Percentiles rank a stretch among this genome's conserved stretches.
phyloP scores from a whole-genome alignment of 1,284 basidiomycete species.

The Porodaedalea pini region DNA sequence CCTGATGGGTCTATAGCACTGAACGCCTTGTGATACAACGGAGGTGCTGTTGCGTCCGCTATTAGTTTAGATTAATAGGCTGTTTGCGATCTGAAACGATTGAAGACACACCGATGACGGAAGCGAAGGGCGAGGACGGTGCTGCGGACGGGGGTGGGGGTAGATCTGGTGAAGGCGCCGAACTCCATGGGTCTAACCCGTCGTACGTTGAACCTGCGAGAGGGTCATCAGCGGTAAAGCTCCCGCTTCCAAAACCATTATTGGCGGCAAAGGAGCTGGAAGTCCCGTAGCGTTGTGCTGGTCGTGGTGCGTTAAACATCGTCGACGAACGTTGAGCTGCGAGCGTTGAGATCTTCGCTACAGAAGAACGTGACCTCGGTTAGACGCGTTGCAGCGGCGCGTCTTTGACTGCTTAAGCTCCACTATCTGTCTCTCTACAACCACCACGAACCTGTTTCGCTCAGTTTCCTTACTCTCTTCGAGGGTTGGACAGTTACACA shows the following conservation, averaged over 20 bases:
- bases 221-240: slow-evolving; percentile 74
- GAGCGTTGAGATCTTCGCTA: neutral
- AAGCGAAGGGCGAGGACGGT: slow-evolving; percentile 52
- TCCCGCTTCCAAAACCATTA: slow-evolving; percentile 56
- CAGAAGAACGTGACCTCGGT: neutral
- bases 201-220: slow-evolving; percentile 73
- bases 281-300: slow-evolving; percentile 59
- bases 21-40: slow-evolving; percentile 72
- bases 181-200: slow-evolving; percentile 85
- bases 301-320: slow-evolving; percentile 79
- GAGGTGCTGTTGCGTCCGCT: slow-evolving; percentile 79
- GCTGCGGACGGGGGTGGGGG: slow-evolving; percentile 44
- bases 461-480: neutral
- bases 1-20: slow-evolving; percentile 63
- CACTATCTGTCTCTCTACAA: neutral
- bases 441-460: neutral
- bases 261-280: slow-evolving; percentile 35
- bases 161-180: slow-evolving; percentile 71
- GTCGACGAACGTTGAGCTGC: slow-evolving; percentile 11
- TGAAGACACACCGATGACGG: slow-evolving; percentile 56
- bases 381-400: neutral
- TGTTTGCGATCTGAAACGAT: neutral
- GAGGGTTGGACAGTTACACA: neutral
- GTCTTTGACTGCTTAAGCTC: neutral
- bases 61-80: slow-evolving; percentile 15